phyloP scores from a whole-genome alignment of 2,329 filamentous ascomycete species.

The Metarhizium guizhouense region DNA sequence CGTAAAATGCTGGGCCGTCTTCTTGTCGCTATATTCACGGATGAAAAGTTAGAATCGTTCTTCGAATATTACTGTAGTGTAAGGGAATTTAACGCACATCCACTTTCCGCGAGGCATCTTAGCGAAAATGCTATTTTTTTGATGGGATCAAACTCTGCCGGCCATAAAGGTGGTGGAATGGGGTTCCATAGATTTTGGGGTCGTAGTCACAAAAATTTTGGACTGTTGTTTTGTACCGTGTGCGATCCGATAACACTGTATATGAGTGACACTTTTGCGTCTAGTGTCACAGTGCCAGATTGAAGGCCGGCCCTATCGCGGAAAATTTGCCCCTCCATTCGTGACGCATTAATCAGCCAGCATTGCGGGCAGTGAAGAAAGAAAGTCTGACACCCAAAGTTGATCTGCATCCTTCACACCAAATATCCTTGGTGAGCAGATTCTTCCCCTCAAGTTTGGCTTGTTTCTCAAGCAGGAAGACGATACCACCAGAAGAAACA shows the following conservation, averaged over 20 bases:
- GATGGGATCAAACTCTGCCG: not conserved
- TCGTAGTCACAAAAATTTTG: conserved; percentile 18
- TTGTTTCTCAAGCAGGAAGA: not conserved
- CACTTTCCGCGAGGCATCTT: conserved; percentile 71
- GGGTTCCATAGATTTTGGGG: conserved; percentile 11
- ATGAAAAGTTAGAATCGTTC: not conserved
- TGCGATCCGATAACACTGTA: conserved; percentile 21
- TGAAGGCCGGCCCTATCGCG: conserved; percentile 9
- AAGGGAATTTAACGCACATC: conserved; percentile 34
- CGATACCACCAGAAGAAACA: not conserved
- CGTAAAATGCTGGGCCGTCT: conserved; percentile 83
- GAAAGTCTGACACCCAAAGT: not conserved
- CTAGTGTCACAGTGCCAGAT: conserved; percentile 19
- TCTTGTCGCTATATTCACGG: conserved; percentile 56
- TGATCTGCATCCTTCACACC: not conserved
- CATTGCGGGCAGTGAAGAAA: not conserved
- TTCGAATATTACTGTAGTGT: conserved; percentile 6
- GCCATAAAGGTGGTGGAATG: conserved; percentile 8
- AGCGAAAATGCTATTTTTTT: conserved; percentile 9
- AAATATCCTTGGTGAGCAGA: not conserved
- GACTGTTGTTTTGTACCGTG: conserved; percentile 15
- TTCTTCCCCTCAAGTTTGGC: not conserved
- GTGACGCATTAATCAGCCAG: conserved; percentile 30
- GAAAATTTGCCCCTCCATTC: conserved; percentile 42
- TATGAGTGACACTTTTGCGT: fast-evolving